Conservation (phyloP, 352 stramenopile species). For the Phytophthora hybrid region DNA sequence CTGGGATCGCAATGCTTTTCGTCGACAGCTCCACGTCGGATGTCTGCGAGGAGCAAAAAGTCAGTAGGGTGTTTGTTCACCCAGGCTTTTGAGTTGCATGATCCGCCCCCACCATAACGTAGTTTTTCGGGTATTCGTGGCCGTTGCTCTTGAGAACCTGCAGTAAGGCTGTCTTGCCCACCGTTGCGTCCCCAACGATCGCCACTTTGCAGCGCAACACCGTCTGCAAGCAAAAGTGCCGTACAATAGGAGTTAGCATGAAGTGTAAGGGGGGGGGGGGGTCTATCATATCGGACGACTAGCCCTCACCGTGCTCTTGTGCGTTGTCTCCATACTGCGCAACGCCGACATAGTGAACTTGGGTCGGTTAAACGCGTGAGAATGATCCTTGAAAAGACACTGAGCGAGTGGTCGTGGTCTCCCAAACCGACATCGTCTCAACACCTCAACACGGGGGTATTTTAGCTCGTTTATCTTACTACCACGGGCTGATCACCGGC, state of each 20-base stretch:
- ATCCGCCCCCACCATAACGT: conserved; percentile 86
- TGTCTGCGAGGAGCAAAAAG: conserved; percentile 57
- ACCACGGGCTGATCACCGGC: conserved; percentile 15
- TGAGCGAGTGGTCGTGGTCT: conserved; percentile 15
- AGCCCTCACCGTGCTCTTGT: conserved; percentile 81
- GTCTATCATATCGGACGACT: background rate
- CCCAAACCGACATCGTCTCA: background rate
- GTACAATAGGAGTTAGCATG: background rate
- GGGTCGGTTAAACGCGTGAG: background rate
- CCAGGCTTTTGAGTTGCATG: background rate
- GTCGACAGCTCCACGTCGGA: conserved; percentile 91
- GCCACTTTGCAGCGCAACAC: conserved; percentile 93
- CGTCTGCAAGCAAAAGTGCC: conserved; percentile 45
- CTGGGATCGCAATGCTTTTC: conserved; percentile 89
- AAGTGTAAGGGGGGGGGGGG: background rate
- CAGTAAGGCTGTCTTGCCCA: conserved; percentile 92
- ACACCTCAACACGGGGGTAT: background rate
- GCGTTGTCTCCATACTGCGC: conserved; percentile 92
- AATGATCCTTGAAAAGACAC: conserved; percentile 34
- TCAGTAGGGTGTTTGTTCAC: background rate
- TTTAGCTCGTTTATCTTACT: conserved; percentile 17
- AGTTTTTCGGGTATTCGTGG: conserved; percentile 95
- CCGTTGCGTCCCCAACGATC: conserved; percentile 90
- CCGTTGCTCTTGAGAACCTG: conserved; percentile 93
- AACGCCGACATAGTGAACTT: conserved; percentile 71